Conservation (phyloP, 2,329 filamentous ascomycete species). For the Botryotinia globosa region DNA sequence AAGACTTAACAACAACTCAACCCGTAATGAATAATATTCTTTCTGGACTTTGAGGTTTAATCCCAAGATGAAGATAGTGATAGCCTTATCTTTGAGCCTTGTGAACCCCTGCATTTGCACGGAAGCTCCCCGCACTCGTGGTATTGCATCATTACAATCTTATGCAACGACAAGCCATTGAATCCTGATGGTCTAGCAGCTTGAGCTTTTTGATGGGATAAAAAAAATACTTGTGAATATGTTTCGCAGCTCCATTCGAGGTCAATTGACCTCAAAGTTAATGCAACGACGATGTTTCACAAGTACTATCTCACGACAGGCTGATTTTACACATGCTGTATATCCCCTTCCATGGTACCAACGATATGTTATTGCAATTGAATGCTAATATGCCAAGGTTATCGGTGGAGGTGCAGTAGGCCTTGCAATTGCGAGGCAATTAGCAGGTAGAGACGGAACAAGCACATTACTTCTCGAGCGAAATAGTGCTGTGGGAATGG, state of each 20-base stretch:
- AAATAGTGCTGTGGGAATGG: conserved; percentile 61
- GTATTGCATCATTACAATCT: conserved; percentile 17
- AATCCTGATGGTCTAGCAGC: neutral
- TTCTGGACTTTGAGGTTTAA: neutral
- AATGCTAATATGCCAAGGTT: conserved; percentile 28
- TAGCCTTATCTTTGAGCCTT: conserved; percentile 18
- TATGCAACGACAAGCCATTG: conserved; percentile 12
- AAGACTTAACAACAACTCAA: neutral
- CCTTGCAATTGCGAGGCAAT: conserved; percentile 61
- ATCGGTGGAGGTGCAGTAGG: conserved; percentile 68
- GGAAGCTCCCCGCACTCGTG: conserved; percentile 2
- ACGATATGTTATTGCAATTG: conserved; percentile 1
- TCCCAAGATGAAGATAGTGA: neutral
- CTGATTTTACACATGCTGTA: conserved; percentile 40
- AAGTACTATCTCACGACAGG: conserved; percentile 28
- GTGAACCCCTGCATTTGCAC: conserved; percentile 17
- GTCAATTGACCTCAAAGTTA: conserved; percentile 23
- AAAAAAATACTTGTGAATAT: conserved; percentile 17
- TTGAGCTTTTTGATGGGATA: neutral
- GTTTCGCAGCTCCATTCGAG: conserved; percentile 23
- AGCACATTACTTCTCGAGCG: conserved; percentile 67
- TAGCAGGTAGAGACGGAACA: conserved; percentile 57
- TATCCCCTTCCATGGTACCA: conserved; percentile 11
- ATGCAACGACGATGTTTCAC: conserved; percentile 29
- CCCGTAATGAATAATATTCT: neutral